Evolutionary conservation across 1,139 yeast genomes (phyloP).

Genomic region (Suhomyces anneliseae): DNA sequence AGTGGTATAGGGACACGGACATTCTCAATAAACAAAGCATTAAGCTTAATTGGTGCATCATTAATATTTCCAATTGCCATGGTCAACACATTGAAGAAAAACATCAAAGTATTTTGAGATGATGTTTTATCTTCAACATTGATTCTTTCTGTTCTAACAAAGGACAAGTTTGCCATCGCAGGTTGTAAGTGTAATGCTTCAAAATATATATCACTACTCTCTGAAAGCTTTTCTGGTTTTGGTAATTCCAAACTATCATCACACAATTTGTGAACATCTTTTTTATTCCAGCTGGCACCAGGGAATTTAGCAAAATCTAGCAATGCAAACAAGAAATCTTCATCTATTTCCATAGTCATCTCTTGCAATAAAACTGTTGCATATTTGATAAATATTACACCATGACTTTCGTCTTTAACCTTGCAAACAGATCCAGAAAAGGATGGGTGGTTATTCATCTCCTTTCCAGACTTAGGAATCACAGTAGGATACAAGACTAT

Average conservation of each 20-base stretch:
- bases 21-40: conserved; percentile 85
- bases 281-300: conserved; percentile 67
- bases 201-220: conserved; percentile 78
- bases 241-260: conserved; percentile 67
- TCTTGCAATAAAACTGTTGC: conserved; percentile 89
- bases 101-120: conserved; percentile 66
- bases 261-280: conserved; percentile 54
- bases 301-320: conserved; percentile 74
- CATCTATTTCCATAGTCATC: conserved; percentile 89
- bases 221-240: conserved; percentile 60
- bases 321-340: conserved; percentile 83
- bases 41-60: conserved; percentile 91
- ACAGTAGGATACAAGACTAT: conserved; percentile 90
- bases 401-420: conserved; percentile 87
- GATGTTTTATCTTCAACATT: conserved; percentile 57
- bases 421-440: conserved; percentile 81
- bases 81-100: conserved; percentile 80
- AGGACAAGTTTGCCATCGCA: conserved; percentile 81
- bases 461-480: conserved; percentile 80
- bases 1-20: conserved; percentile 82
- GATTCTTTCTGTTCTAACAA: conserved; percentile 84
- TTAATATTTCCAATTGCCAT: conserved; percentile 98
- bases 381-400: conserved; percentile 85
- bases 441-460: conserved; percentile 87
- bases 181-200: conserved; percentile 95